Percentiles rank a stretch among this genome's conserved stretches.
These are phyloP conservation scores for Irpex sp. DNA, from an alignment of 1,284 basidiomycete species.

Conservation along the genomic window DNA sequence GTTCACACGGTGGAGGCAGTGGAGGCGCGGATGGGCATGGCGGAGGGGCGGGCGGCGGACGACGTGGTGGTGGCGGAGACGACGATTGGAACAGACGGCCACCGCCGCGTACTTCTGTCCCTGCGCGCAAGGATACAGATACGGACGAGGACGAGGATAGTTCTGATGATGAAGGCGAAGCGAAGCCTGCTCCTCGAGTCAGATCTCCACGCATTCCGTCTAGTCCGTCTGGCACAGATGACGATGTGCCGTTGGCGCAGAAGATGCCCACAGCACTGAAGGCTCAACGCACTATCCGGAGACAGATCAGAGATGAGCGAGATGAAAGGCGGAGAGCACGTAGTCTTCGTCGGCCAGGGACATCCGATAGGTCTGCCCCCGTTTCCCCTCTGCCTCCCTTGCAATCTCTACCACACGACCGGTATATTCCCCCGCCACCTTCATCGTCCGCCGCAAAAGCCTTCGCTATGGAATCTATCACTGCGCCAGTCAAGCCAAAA, in stretches of 20 bases:
- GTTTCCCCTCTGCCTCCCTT: neutral
- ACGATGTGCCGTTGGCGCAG: constrained; percentile 75
- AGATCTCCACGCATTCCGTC: constrained; percentile 6
- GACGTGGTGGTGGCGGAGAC: constrained; percentile 35
- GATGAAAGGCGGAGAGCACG: constrained; percentile 53
- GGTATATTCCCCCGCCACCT: neutral
- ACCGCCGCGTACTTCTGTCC: constrained; percentile 16
- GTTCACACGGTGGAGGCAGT: constrained; percentile 21
- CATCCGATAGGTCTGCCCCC: neutral
- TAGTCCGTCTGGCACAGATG: constrained; percentile 34
- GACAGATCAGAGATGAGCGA: constrained; percentile 65
- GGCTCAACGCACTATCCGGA: constrained; percentile 74
- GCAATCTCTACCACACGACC: neutral
- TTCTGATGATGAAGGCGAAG: constrained; percentile 41
- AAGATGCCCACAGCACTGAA: constrained; percentile 73
- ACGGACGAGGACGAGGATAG: constrained; percentile 36
- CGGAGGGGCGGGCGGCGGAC: constrained; percentile 18
- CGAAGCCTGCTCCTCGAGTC: constrained; percentile 11
- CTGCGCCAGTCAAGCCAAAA: neutral
- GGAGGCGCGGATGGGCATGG: constrained; percentile 14
- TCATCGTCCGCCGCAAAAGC: neutral
- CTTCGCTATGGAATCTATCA: neutral
- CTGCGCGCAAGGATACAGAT: constrained; percentile 30
- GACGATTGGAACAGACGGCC: constrained; percentile 24
- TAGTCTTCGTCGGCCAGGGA: constrained; percentile 20